phyloP scores from a whole-genome alignment of 2,329 filamentous ascomycete genomes.

The Penicillium brevicompactum region DNA sequence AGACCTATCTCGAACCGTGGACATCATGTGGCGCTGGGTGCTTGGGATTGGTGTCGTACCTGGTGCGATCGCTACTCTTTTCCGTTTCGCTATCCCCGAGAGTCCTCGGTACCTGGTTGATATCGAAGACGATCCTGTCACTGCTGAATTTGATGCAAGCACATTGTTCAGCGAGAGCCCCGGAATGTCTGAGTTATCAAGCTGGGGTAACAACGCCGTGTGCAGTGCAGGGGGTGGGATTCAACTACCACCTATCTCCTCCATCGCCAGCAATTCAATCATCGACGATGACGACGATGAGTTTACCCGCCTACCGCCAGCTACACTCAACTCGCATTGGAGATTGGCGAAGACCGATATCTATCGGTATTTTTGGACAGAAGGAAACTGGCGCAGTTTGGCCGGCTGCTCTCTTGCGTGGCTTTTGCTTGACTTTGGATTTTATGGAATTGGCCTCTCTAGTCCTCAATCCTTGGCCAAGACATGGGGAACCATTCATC shows the following conservation, averaged over 20 bases:
- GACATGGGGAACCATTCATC: constrained; percentile 40
- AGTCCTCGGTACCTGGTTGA: constrained; percentile 67
- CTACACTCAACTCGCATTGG: constrained; percentile 47
- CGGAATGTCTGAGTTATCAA: constrained; percentile 23
- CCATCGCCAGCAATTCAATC: constrained; percentile 28
- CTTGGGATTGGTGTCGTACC: constrained; percentile 67
- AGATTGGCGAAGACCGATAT: constrained; percentile 41
- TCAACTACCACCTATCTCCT: constrained; percentile 29
- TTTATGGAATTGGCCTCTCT: constrained; percentile 57
- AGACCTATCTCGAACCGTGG: constrained; percentile 47
- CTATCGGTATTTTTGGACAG: constrained; percentile 45
- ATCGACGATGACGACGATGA: constrained; percentile 24
- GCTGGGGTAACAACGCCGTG: constrained; percentile 28
- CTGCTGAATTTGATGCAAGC: constrained; percentile 62
- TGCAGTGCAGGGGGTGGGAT: constrained; percentile 17
- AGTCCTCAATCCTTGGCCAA: constrained; percentile 46
- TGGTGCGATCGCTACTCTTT: constrained; percentile 64
- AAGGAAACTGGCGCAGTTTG: constrained; percentile 47
- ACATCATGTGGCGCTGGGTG: constrained; percentile 68
- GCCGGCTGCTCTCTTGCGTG: constrained; percentile 53
- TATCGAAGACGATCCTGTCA: constrained; percentile 62
- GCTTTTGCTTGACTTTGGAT: constrained; percentile 61
- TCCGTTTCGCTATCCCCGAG: constrained; percentile 68
- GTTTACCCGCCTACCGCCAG: constrained; percentile 31
- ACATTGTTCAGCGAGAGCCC: constrained; percentile 54